These are phyloP conservation scores for Penicillium robsamsonii DNA, from an alignment of 495 filamentous ascomycete genomes.

Conservation along the genomic window DNA sequence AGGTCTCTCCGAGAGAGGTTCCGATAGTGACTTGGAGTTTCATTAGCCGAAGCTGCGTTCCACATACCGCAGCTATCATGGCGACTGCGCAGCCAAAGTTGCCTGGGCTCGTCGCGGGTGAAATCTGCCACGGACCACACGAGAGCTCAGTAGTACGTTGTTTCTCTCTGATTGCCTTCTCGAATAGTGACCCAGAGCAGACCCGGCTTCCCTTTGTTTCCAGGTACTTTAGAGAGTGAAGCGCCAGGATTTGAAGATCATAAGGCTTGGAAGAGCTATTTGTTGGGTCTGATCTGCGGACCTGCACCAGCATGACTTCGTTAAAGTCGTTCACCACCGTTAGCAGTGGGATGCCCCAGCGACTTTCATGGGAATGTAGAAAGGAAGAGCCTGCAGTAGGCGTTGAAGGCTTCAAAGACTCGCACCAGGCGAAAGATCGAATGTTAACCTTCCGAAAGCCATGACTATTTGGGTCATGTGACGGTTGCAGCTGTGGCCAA, in stretches of 20 bases:
- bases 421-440: constrained; percentile 45
- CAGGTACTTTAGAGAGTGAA: constrained; percentile 17
- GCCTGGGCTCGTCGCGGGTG: not conserved
- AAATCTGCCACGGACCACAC: constrained; percentile 40
- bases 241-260: constrained; percentile 26
- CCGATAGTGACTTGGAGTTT: constrained; percentile 24
- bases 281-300: constrained; percentile 8
- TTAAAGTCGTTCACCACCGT: constrained; percentile 43
- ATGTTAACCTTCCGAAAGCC: constrained; percentile 32
- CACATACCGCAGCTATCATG: constrained; percentile 32
- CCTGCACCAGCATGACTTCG: constrained; percentile 35
- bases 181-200: constrained; percentile 32
- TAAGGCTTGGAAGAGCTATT: constrained; percentile 13
- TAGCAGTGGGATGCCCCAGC: constrained; percentile 45
- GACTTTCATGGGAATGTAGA: constrained; percentile 23
- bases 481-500: constrained; percentile 20
- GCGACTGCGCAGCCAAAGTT: constrained; percentile 17
- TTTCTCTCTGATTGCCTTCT: constrained; percentile 24
- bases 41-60: constrained; percentile 31
- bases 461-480: constrained; percentile 11
- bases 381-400: not conserved
- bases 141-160: constrained; percentile 25
- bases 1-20: not conserved
- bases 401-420: constrained; percentile 30
- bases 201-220: constrained; percentile 14